phyloP scores from a whole-genome alignment of 306 rosid genomes.

The Begonia fuchsioides region DNA sequence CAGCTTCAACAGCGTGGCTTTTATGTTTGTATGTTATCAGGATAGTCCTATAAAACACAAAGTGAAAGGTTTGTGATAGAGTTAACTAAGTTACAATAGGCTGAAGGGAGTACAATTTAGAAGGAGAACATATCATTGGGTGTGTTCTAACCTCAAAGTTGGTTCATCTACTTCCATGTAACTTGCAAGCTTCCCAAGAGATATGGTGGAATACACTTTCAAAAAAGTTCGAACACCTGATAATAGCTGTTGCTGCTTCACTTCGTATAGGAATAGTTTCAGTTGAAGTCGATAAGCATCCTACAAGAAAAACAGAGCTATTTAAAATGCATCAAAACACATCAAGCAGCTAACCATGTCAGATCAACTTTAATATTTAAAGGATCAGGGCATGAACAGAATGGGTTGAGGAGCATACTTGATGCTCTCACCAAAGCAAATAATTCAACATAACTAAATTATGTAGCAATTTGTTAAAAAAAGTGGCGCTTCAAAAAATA shows the following conservation, averaged over 20 bases:
- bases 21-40: conserved; percentile 92
- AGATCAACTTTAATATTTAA: too few species aligned
- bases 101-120: conserved; percentile 1
- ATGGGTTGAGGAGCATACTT: too few species aligned
- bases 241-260: conserved; percentile 86
- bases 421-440: too few species aligned
- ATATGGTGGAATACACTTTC: conserved; percentile 77
- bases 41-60: conserved; percentile 52
- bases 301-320: conserved; percentile 26
- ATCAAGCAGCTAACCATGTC: too few species aligned
- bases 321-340: background rate
- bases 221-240: conserved; percentile 83
- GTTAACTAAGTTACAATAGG: background rate
- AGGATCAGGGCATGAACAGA: too few species aligned
- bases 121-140: conserved; percentile 3
- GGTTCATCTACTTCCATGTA: conserved; percentile 97
- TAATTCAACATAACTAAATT: too few species aligned
- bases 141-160: conserved; percentile 51
- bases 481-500: too few species aligned
- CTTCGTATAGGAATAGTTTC: conserved; percentile 88
- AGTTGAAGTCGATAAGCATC: conserved; percentile 96
- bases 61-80: conserved; percentile 1
- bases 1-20: conserved; percentile 75
- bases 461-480: too few species aligned
- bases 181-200: conserved; percentile 72